Base-by-base conservation (phyloP, 116 monocot species). In the Trichopus zeylanicus region DNA sequence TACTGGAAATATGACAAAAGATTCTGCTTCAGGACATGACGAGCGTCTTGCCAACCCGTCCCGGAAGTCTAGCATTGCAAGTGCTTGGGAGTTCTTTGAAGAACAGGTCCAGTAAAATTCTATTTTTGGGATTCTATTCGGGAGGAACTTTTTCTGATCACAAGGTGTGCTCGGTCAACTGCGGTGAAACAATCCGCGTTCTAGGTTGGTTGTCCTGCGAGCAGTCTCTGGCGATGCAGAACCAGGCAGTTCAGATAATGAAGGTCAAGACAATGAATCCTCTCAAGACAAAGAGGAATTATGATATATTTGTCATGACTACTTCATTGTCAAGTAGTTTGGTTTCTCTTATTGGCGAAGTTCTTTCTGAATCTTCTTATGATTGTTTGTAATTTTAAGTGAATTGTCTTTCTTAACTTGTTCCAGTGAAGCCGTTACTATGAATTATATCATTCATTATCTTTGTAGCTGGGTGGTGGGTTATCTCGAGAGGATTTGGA, bases 401-500 rank as follows among this genome's bases (percentile, higher is more conserved):
- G 25, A 26, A 18, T n/a, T n/a, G 13, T 62, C 31, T 4, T 62
- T 13, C 15, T 65, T 13, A 22, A 3, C 33, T 23, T 8, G 16
- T 8, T 47, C 26, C 1, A 24, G 22, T 25, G 13, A 3, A 21
- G 26, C n/a, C 24, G 51, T 6, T 2, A 8, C 37, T 6, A 20
- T 19, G 15, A 24, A 29, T 10, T 23, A 24, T 31, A 4, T 63
- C 34, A 12, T 52, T 31, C 19, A 22, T 2, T 20, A 31, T 56
- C 9, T 18, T 59, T 65, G 32, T 23, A 90, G 90, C 57, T 38
- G 18, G 80, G 69, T 35, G 62, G 25, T 67, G 69, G 70, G 4
- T 56, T 73, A 29, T 88, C 82, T 26, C 79, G 93, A 16, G 89
- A 91, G 29, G 78, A 81, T 29, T 62, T 97, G 70, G 97, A 97